Evolutionary conservation across 805 yeast species (phyloP).

Genomic region (Nakazawaea populi): DNA sequence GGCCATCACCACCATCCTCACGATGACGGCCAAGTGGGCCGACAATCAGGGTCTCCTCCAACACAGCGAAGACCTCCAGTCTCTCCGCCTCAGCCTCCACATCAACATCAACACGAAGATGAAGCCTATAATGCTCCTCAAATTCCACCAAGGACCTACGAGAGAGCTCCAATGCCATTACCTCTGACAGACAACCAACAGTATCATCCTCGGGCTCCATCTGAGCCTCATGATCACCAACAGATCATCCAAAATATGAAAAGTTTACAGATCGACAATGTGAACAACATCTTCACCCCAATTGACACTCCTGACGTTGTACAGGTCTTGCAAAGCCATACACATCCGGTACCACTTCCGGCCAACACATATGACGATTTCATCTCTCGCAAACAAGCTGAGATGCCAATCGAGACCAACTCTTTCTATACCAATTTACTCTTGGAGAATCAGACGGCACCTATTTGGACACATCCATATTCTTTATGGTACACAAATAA

Average conservation of each 20-base stretch:
- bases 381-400: too few species aligned
- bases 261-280: background rate
- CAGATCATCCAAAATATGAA: background rate
- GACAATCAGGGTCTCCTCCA: too few species aligned
- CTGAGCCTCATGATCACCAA: background rate
- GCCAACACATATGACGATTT: background rate
- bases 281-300: background rate
- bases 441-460: constrained; percentile 58
- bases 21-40: background rate
- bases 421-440: constrained; percentile 73
- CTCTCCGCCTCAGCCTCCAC: background rate
- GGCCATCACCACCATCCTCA: background rate
- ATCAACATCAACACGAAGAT: background rate
- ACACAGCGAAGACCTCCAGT: background rate
- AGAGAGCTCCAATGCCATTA: constrained; percentile 7
- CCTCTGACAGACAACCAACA: background rate
- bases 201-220: background rate
- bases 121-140: background rate
- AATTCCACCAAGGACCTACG: background rate
- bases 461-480: constrained; percentile 81
- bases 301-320: constrained; percentile 11
- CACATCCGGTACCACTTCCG: constrained; percentile 7
- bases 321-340: constrained; percentile 11
- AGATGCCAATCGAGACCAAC: constrained; percentile 59
- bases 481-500: constrained; percentile 58